phyloP scores from a whole-genome alignment of 148 eudicot species.

The Rhododendron vialii region DNA sequence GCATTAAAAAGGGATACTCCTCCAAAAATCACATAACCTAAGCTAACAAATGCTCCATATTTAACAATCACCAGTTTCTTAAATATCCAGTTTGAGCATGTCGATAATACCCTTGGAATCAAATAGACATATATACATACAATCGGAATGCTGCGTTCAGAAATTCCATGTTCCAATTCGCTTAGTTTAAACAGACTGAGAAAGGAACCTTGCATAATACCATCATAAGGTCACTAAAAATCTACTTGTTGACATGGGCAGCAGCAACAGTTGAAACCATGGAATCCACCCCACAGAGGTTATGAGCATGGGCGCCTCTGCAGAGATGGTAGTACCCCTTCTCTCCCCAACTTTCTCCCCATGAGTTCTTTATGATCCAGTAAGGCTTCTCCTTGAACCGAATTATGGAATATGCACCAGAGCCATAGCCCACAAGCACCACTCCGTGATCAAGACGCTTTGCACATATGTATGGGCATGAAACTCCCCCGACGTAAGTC shows the following conservation, averaged over 20 bases:
- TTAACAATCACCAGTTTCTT: background rate
- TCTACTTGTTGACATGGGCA: slow-evolving; percentile 11
- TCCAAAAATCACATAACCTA: background rate
- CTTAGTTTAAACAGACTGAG: background rate
- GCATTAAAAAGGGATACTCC: background rate
- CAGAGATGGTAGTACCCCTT: slow-evolving; percentile 71
- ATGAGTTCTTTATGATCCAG: slow-evolving; percentile 87
- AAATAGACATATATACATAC: background rate
- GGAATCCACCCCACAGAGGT: slow-evolving; percentile 64
- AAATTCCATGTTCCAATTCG: background rate
- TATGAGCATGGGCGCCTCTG: slow-evolving; percentile 38
- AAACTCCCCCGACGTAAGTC: slow-evolving; percentile 69
- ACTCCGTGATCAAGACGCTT: slow-evolving; percentile 79
- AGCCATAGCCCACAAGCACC: slow-evolving; percentile 69
- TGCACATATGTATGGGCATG: slow-evolving; percentile 69
- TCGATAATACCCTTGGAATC: background rate
- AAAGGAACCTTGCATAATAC: background rate
- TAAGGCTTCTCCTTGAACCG: slow-evolving; percentile 76
- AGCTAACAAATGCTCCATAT: background rate
- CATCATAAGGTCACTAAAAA: background rate
- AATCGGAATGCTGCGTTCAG: background rate
- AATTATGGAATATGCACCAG: slow-evolving; percentile 56
- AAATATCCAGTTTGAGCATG: background rate
- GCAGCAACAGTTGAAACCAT: slow-evolving; percentile 59
- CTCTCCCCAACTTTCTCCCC: slow-evolving; percentile 88